These are phyloP conservation scores for Termitomyces bulborhizus DNA, from an alignment of 768 basidiomycete genomes.

Conservation along the genomic window DNA sequence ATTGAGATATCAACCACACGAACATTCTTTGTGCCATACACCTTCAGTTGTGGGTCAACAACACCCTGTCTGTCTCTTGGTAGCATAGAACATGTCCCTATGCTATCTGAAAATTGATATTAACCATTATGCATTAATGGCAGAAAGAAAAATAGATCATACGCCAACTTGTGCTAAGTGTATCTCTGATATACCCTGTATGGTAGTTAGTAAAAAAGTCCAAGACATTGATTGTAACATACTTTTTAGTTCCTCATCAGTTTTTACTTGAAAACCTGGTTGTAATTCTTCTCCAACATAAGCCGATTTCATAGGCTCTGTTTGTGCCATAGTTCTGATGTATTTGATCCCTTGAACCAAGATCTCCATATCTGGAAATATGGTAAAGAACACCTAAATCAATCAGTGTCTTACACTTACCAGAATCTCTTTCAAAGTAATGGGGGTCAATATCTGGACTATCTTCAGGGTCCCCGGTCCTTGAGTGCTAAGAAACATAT, in stretches of 20 bases:
- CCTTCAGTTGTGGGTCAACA: constrained; percentile 42
- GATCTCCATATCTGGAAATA: constrained; percentile 9
- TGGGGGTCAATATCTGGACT: constrained; percentile 33
- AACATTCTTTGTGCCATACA: constrained; percentile 51
- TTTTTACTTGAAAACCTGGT: constrained; percentile 25
- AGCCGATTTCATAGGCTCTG: constrained; percentile 15
- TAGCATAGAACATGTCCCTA: constrained; percentile 47
- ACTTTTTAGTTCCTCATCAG: constrained; percentile 29
- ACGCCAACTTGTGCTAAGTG: not conserved
- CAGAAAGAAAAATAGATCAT: too few species aligned
- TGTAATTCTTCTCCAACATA: constrained; percentile 10
- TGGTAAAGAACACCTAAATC: not conserved
- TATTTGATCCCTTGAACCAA: constrained; percentile 16
- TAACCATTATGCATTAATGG: too few species aligned
- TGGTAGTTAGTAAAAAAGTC: not conserved
- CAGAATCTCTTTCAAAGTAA: constrained; percentile 35
- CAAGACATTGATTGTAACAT: not conserved
- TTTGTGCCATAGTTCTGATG: constrained; percentile 11
- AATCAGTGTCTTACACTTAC: not conserved
- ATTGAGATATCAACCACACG: too few species aligned
- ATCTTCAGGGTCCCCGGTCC: constrained; percentile 24
- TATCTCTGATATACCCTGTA: constrained; percentile 16
- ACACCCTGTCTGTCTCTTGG: constrained; percentile 44
- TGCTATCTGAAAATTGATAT: constrained; percentile 28
- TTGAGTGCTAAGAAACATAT: constrained; percentile 19